Evolutionary conservation across 352 stramenopile genomes (phyloP), one percentile per base, ranked within the genome.

Genomic region (Globisporangium spiculum): DNA sequence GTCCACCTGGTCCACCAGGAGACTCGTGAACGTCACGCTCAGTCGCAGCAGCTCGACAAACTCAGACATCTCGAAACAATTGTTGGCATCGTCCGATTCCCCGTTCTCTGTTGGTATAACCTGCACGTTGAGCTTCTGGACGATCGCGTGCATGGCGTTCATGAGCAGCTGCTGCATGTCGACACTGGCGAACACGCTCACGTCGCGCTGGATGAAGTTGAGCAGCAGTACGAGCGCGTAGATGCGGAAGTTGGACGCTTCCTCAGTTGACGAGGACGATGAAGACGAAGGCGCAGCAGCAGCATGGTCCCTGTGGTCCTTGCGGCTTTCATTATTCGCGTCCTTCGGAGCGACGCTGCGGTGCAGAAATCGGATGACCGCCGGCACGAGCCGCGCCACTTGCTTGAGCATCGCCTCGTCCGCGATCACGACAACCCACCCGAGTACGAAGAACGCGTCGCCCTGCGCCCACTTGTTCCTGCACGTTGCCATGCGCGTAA

Each of bases 391-490:
- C 54, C 76, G 67, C 56, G 66, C 76, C 60, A 88, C 75, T 4
- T 70, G 30, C 30, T 44, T 50, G 54, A 93, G 52, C 63, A 74
- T 78, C 0, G 62, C 62, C 63, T 89, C 80, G 44, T 91, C 83
- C 16, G 76, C 82, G 57, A 93, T 84, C 22, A 93, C 83, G 4
- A 88, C 78, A 30, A 92, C 75, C 85, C 85, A 93, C 7, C 85
- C 85, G 12, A 93, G 72, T 36, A 93, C 83, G 52, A 83, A 91
- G 63, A 90, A 86, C 1, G 85, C 85, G 64, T 93, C 85, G n/a
- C 73, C 80, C 57, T 91, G 83, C 4, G 83, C 78, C 85, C 85
- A 93, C 69, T 88, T 78, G 65, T 92, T 91, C 71, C 79, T 90
- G 58, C 76, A 75, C 10, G 76, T 85, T 18, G 75, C 83, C 85